phyloP scores from a whole-genome alignment of 1,284 basidiomycete genomes.

The Xanthoconium separans region DNA sequence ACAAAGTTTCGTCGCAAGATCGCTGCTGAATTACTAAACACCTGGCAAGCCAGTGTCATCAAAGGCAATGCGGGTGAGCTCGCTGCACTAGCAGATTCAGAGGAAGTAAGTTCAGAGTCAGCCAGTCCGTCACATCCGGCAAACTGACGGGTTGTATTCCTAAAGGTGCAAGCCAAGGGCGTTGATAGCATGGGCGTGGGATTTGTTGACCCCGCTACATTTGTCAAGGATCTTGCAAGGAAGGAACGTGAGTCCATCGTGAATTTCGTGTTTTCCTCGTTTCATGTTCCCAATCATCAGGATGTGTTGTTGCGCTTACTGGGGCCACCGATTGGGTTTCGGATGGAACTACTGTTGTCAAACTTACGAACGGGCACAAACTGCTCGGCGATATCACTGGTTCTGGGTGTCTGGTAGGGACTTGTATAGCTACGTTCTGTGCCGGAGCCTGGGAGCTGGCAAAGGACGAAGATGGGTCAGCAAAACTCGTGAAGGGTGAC shows the following conservation, averaged over 20 bases:
- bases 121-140: background rate
- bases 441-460: constrained; percentile 55
- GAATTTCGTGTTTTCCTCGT: background rate
- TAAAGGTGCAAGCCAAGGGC: constrained; percentile 71
- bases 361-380: constrained; percentile 74
- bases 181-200: constrained; percentile 83
- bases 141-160: background rate
- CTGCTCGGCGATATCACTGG: constrained; percentile 85
- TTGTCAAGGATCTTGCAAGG: constrained; percentile 72
- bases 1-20: constrained; percentile 67
- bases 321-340: constrained; percentile 86
- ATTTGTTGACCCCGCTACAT: constrained; percentile 71
- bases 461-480: constrained; percentile 24
- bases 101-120: constrained; percentile 51
- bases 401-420: constrained; percentile 87
- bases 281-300: constrained; percentile 37
- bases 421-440: constrained; percentile 74
- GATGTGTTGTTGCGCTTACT: constrained; percentile 81
- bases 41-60: constrained; percentile 89
- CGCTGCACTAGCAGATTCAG: constrained; percentile 69
- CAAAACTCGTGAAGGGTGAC: constrained; percentile 62
- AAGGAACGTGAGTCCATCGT: constrained; percentile 62
- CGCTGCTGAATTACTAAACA: constrained; percentile 72
- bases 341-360: constrained; percentile 72
- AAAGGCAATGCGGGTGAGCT: constrained; percentile 97